Conservation (phyloP, 1,139 yeast species). For the Yamadazyma sp. region DNA sequence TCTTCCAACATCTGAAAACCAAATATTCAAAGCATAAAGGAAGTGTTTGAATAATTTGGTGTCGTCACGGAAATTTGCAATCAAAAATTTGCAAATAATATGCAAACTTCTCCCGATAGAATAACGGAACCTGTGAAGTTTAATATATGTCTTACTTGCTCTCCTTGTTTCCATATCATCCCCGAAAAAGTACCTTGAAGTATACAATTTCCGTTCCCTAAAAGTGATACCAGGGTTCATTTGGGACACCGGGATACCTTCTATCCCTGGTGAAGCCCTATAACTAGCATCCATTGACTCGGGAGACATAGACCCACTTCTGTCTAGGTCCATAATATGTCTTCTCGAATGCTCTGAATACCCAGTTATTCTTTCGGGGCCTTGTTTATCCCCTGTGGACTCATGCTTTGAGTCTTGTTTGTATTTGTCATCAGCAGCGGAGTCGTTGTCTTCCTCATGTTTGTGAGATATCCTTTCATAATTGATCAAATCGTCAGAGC, state of each 20-base stretch:
- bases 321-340: constrained; percentile 14
- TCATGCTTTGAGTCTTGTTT: constrained; percentile 7
- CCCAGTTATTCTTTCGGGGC: constrained; percentile 6
- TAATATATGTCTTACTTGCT: constrained; percentile 52
- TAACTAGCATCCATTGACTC: constrained; percentile 20
- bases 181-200: constrained; percentile 58
- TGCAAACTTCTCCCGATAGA: constrained; percentile 71
- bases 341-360: constrained; percentile 10
- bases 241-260: constrained; percentile 43
- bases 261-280: constrained; percentile 43
- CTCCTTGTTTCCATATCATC: constrained; percentile 49
- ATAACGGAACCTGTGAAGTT: constrained; percentile 62
- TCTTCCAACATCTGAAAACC: constrained; percentile 83
- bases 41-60: constrained; percentile 67
- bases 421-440: constrained; percentile 17
- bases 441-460: constrained; percentile 26
- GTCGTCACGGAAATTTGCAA: constrained; percentile 58
- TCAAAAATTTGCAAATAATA: constrained; percentile 51
- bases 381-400: neutral
- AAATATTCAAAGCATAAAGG: constrained; percentile 67
- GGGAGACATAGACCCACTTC: constrained; percentile 15
- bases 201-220: constrained; percentile 60
- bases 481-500: constrained; percentile 13
- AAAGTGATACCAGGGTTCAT: constrained; percentile 53
- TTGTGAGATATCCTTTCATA: constrained; percentile 1